Percentiles rank a stretch among this genome's conserved stretches.
Conservation (phyloP, 2,329 filamentous ascomycete species). For the Apiospora marii region DNA sequence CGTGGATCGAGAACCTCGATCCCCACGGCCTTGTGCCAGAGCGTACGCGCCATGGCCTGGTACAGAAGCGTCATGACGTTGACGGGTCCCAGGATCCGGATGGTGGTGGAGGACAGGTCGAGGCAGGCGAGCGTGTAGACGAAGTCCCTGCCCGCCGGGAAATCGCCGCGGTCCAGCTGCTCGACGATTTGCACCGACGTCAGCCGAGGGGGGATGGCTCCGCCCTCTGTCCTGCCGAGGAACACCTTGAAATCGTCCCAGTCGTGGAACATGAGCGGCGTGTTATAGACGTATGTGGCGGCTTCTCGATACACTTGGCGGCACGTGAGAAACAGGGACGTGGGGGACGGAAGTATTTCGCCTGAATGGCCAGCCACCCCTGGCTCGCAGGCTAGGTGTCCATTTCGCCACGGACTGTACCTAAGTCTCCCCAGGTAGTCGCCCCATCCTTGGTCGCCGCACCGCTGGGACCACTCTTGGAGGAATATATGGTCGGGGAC, state of each 20-base stretch:
- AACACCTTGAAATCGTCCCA: not conserved
- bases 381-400: not conserved
- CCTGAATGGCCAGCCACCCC: not conserved
- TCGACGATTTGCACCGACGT: conserved; percentile 3
- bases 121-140: not conserved
- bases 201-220: not conserved
- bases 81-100: not conserved
- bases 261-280: conserved; percentile 1
- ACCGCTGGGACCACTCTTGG: not conserved
- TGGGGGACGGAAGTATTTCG: not conserved
- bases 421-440: not conserved
- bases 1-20: not conserved
- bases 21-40: not conserved
- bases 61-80: not conserved
- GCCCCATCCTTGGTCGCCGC: not conserved
- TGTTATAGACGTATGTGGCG: not conserved
- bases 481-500: not conserved
- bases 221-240: not conserved
- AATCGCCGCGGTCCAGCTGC: not conserved
- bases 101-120: conserved; percentile 3
- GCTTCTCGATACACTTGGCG: not conserved
- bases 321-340: not conserved
- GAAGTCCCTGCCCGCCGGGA: not conserved
- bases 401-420: not conserved
- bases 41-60: not conserved